phyloP scores from a whole-genome alignment of 345 rosid species.

The Moringa oleifera region DNA sequence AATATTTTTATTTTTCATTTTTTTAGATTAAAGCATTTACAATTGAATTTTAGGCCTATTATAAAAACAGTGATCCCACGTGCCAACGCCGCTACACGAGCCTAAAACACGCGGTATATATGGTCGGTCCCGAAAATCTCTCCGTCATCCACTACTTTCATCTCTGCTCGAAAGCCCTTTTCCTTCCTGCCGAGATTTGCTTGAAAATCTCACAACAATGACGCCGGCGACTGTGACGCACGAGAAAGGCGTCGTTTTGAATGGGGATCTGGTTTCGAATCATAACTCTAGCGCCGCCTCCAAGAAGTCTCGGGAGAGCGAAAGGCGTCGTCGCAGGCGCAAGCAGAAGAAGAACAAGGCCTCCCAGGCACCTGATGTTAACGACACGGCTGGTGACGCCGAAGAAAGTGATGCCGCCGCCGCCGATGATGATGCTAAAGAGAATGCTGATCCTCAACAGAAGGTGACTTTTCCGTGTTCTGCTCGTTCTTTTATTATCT shows the following conservation, averaged over 20 bases:
- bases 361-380: slow-evolving; percentile 17
- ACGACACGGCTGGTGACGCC: slow-evolving; percentile 7
- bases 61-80: no score
- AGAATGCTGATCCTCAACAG: slow-evolving; percentile 48
- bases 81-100: no score
- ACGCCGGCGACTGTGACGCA: slow-evolving; percentile 42
- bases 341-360: slow-evolving; percentile 94
- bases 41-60: no score
- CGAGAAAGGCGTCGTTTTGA: slow-evolving; percentile 35
- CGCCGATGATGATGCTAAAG: slow-evolving; percentile 40
- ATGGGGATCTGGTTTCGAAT: slow-evolving; percentile 44
- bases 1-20: no score
- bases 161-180: neutral
- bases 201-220: slow-evolving; percentile 20
- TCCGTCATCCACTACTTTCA: neutral
- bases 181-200: neutral
- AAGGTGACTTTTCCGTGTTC: slow-evolving; percentile 24
- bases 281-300: slow-evolving; percentile 25
- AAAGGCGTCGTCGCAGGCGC: slow-evolving; percentile 93
- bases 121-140: no score
- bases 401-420: slow-evolving; percentile 33
- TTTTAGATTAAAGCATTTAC: no score
- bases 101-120: no score
- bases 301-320: slow-evolving; percentile 72
- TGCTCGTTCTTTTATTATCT: neutral